Percentiles rank a stretch among this genome's conserved stretches.
Evolutionary conservation across 768 basidiomycete species (phyloP).

Genomic region (Lactarius pseudohatsudake): DNA sequence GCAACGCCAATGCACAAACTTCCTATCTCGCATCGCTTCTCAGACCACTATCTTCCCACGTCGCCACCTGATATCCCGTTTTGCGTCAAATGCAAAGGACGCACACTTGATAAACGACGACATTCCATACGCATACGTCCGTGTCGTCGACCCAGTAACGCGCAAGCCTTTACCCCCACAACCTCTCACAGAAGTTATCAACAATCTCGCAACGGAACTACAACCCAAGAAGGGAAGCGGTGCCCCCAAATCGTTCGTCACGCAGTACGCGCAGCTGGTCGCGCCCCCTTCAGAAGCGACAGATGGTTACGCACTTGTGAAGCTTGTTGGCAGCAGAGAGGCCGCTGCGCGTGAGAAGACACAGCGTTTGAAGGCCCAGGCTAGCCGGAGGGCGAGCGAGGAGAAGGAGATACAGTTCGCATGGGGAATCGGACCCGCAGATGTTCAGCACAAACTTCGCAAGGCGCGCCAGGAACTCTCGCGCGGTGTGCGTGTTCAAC

Average conservation of each 20-base stretch:
- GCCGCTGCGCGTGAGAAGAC: conserved; percentile 20
- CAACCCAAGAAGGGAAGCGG: conserved; percentile 5
- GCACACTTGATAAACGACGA: conserved; percentile 25
- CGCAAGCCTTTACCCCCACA: conserved; percentile 22
- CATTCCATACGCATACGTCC: conserved; percentile 26
- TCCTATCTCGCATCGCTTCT: background rate
- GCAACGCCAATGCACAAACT: conserved; percentile 8
- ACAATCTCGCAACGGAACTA: conserved; percentile 12
- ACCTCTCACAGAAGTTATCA: conserved; percentile 21
- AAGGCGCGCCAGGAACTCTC: conserved; percentile 35
- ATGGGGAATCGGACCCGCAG: conserved; percentile 38
- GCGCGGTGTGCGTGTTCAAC: conserved; percentile 34
- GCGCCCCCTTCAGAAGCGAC: conserved; percentile 24
- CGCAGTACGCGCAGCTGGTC: conserved; percentile 26
- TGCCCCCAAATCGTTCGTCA: conserved; percentile 3
- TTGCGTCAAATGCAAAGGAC: conserved; percentile 13
- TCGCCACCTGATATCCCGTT: background rate
- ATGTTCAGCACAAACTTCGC: conserved; percentile 40
- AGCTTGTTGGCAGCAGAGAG: conserved; percentile 18
- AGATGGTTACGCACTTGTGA: conserved; percentile 29
- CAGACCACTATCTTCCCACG: background rate
- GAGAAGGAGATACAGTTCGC: conserved; percentile 41
- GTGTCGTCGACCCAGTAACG: conserved; percentile 29
- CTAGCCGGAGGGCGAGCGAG: conserved; percentile 26
- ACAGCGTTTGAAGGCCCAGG: conserved; percentile 16